Evolutionary conservation across 352 stramenopile species (phyloP), one percentile per base, ranked within the genome.

Genomic region (Pythium oligandrum): DNA sequence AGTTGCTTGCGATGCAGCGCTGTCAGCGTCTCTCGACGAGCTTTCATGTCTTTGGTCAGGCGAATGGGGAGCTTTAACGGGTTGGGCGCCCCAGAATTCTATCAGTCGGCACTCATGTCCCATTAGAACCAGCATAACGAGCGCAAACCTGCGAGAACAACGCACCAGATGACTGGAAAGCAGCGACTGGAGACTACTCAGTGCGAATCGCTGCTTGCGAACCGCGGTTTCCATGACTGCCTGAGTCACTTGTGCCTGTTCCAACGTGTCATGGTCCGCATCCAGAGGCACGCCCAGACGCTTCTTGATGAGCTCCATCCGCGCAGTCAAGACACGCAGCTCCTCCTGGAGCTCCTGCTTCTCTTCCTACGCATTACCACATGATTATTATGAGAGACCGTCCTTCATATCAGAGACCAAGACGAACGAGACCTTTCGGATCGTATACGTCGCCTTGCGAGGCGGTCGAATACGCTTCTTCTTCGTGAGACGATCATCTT

Each of bases 111-210:
- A 31, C 4, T 34, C 43, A 48, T 48, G 9, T 48, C 43, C 6
- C 11, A 33, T n/a, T 38, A 31, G 11, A 45, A 43, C 8, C 39
- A 34, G 26, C 12, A 56, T 11, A 43, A 55, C 6, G 9, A 40
- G 3, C 8, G 9, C 6, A 40, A 48, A 39, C 26, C 40, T 8
- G 30, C 6, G 49, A 12, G 26, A 30, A 8, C 26, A 60, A 7
- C 55, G 40, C 26, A 63, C 56, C 56, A 63, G 12, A 30, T 59
- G 44, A 8, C 35, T 5, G 6, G 51, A 45, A 26, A 64, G 33
- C 35, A 59, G 12, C 0, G 50, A 43, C 40, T 58, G 49, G 9
- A 43, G 35, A 1, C 47, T 7, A 30, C 36, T 43, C 0, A 64
- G 33, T 17, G 39, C 33, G 1, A 59, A 40, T 6, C 40, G 11